Conservation (phyloP, 2,329 filamentous ascomycete species). For the Aureobasidium musti region DNA sequence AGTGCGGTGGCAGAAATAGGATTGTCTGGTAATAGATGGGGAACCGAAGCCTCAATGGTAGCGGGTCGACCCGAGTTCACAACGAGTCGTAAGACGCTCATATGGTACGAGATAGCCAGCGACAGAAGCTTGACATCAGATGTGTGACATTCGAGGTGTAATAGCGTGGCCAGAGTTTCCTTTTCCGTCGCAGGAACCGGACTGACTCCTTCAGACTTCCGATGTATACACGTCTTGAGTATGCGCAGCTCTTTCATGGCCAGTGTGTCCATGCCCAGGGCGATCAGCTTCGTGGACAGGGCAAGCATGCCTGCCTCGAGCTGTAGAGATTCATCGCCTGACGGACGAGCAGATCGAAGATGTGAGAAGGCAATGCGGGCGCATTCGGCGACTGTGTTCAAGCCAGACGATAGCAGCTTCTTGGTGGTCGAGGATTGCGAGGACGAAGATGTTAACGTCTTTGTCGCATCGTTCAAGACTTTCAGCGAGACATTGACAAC, state of each 20-base stretch:
- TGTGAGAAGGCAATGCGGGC: slow-evolving; percentile 67
- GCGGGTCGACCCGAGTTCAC: slow-evolving; percentile 61
- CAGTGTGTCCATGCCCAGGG: slow-evolving; percentile 65
- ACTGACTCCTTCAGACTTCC: slow-evolving; percentile 6
- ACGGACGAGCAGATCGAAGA: slow-evolving; percentile 60
- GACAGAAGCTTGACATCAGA: slow-evolving; percentile 45
- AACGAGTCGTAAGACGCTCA: slow-evolving; percentile 65
- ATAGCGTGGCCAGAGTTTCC: slow-evolving; percentile 59
- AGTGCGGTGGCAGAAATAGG: slow-evolving; percentile 61
- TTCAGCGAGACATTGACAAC: slow-evolving; percentile 72
- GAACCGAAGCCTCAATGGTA: slow-evolving; percentile 60
- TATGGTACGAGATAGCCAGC: slow-evolving; percentile 65
- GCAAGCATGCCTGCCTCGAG: slow-evolving; percentile 73
- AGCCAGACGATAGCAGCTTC: not conserved
- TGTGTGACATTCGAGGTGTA: slow-evolving; percentile 59
- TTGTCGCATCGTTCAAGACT: slow-evolving; percentile 66
- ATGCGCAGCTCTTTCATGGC: slow-evolving; percentile 68
- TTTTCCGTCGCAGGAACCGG: slow-evolving; percentile 36
- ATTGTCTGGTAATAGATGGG: slow-evolving; percentile 57
- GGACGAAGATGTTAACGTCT: slow-evolving; percentile 37
- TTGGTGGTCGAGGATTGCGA: not conserved
- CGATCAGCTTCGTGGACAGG: slow-evolving; percentile 65
- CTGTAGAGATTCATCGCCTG: slow-evolving; percentile 54
- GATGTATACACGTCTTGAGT: slow-evolving; percentile 49
- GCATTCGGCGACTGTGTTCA: slow-evolving; percentile 59